A percentile compares a stretch with the other conserved stretches of the same genome.
Conservation (phyloP, 148 eudicot species). For the Polygonum maritimum region DNA sequence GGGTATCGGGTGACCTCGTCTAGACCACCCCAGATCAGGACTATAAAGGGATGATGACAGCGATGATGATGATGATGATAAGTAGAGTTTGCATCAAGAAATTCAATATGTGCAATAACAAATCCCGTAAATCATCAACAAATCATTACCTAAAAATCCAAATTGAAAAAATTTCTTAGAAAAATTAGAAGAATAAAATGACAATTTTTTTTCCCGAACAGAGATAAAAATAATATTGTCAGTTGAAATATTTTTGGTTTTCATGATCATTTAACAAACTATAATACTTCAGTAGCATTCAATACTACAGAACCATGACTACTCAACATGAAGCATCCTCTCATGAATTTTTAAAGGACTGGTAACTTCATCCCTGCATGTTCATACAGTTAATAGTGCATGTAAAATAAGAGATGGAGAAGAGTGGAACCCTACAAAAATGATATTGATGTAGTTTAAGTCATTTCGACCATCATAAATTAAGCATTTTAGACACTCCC, state of each 20-base stretch:
- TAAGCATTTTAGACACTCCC: neutral
- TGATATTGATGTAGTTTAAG: neutral
- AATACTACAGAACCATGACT: neutral
- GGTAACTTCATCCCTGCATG: neutral
- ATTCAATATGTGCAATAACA: too few species aligned
- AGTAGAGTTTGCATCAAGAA: too few species aligned
- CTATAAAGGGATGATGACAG: too few species aligned
- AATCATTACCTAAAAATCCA: too few species aligned
- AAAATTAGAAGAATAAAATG: too few species aligned
- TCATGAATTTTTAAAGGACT: neutral
- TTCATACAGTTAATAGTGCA: neutral
- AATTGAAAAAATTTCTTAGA: too few species aligned
- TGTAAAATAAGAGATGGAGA: neutral
- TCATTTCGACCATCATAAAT: neutral
- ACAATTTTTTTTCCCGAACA: too few species aligned
- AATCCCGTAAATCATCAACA: too few species aligned
- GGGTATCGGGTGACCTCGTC: too few species aligned
- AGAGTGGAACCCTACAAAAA: neutral
- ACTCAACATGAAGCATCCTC: neutral
- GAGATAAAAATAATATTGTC: neutral
- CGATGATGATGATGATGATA: too few species aligned
- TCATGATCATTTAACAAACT: neutral
- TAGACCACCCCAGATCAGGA: too few species aligned
- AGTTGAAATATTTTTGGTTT: neutral
- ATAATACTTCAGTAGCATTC: neutral